Conservation (phyloP, 2,329 filamentous ascomycete species). For the Aulographum hederae region DNA sequence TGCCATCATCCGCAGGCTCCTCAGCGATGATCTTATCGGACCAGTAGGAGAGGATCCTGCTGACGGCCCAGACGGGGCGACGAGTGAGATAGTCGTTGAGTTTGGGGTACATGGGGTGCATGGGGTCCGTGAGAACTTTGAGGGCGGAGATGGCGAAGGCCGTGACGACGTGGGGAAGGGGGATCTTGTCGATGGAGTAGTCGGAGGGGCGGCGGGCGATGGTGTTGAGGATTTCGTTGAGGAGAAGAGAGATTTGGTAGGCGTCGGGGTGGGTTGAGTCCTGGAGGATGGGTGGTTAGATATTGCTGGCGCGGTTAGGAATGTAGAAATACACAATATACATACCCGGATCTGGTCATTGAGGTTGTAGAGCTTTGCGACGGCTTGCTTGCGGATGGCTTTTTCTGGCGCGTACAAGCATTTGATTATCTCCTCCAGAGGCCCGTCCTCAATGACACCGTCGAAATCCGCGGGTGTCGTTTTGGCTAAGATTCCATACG, state of each 20-base stretch:
- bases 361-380: constrained; percentile 27
- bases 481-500: neutral
- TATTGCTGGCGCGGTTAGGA: too few relatives aligned
- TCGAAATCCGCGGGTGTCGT: constrained; percentile 52
- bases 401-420: constrained; percentile 59
- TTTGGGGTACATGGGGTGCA: constrained; percentile 72
- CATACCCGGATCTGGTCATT: too few relatives aligned
- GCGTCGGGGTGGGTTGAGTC: constrained; percentile 58
- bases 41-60: constrained; percentile 38
- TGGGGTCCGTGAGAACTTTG: constrained; percentile 52
- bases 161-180: constrained; percentile 56
- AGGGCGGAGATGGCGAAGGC: constrained; percentile 58
- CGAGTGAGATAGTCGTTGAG: constrained; percentile 69
- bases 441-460: constrained; percentile 61
- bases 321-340: too few relatives aligned
- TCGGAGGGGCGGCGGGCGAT: constrained; percentile 21
- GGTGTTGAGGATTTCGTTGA: constrained; percentile 68
- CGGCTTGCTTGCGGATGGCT: constrained; percentile 63
- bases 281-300: constrained; percentile 22
- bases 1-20: constrained; percentile 55
- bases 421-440: constrained; percentile 49
- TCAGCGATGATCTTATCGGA: constrained; percentile 56
- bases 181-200: constrained; percentile 30
- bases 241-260: constrained; percentile 59
- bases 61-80: constrained; percentile 52